phyloP scores from a whole-genome alignment of 257 asterid genomes.

The Nicotiana otophora region DNA sequence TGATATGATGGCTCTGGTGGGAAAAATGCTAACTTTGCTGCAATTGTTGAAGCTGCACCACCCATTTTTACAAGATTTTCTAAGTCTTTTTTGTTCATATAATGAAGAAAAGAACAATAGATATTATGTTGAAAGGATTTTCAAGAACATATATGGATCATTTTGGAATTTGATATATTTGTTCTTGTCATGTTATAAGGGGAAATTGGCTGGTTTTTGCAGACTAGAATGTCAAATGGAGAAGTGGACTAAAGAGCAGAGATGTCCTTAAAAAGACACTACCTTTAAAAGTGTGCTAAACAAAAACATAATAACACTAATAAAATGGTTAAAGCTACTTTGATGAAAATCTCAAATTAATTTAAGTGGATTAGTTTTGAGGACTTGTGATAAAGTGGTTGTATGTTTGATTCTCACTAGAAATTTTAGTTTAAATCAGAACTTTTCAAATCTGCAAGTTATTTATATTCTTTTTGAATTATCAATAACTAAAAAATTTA shows the following conservation, averaged over 20 bases:
- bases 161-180: background rate
- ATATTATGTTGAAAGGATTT: background rate
- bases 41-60: constrained; percentile 6
- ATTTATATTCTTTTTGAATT: background rate
- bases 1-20: constrained; percentile 4
- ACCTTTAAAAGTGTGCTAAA: background rate
- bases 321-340: background rate
- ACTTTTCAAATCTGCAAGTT: background rate
- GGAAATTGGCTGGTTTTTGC: background rate
- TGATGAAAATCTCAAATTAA: background rate
- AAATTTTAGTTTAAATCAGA: background rate
- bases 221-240: background rate
- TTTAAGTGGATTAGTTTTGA: background rate
- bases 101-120: background rate
- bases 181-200: background rate
- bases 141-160: background rate
- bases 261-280: background rate
- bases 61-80: background rate
- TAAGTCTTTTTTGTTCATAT: background rate
- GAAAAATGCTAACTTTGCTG: background rate
- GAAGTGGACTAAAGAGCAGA: background rate
- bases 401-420: background rate
- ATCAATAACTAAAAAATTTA: background rate
- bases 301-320: background rate
- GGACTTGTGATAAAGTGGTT: background rate